Conservation (phyloP, 177 flowering plant species). For the Vitis hybrid region DNA sequence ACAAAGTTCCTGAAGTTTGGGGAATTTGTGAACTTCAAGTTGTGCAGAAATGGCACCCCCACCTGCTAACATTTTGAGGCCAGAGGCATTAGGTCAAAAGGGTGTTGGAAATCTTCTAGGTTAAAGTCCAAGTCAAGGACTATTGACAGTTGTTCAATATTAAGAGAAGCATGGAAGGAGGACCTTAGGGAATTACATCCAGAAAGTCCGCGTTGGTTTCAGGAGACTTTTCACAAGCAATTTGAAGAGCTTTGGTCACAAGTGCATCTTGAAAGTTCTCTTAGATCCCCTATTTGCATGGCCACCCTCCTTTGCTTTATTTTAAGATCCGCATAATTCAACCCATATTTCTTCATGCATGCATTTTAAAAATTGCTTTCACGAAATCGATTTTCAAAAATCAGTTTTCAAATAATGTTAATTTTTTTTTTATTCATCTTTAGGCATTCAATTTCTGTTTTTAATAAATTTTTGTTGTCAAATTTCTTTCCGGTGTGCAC, state of each 20-base stretch:
- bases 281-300: slow-evolving; percentile 23
- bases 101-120: slow-evolving; percentile 72
- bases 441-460: too few species aligned
- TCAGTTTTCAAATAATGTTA: too few species aligned
- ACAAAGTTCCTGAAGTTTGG: too few species aligned
- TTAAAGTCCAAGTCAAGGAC: slow-evolving; percentile 30
- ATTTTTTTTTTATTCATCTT: too few species aligned
- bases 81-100: slow-evolving; percentile 61
- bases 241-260: slow-evolving; percentile 66
- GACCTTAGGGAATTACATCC: slow-evolving; percentile 47
- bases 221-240: slow-evolving; percentile 38
- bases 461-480: too few species aligned
- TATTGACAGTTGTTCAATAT: slow-evolving; percentile 54
- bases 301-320: too few species aligned
- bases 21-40: too few species aligned
- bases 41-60: slow-evolving; percentile 39
- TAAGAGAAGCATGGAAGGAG: slow-evolving; percentile 62
- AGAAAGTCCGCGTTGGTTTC: slow-evolving; percentile 78
- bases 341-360: too few species aligned
- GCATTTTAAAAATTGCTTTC: too few species aligned
- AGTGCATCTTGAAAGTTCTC: slow-evolving; percentile 59
- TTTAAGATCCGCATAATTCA: too few species aligned
- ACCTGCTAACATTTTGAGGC: slow-evolving; percentile 54
- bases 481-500: too few species aligned
- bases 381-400: too few species aligned